Evolutionary conservation across 1,139 yeast genomes (phyloP).

Genomic region (Suhomyces coccinellae): DNA sequence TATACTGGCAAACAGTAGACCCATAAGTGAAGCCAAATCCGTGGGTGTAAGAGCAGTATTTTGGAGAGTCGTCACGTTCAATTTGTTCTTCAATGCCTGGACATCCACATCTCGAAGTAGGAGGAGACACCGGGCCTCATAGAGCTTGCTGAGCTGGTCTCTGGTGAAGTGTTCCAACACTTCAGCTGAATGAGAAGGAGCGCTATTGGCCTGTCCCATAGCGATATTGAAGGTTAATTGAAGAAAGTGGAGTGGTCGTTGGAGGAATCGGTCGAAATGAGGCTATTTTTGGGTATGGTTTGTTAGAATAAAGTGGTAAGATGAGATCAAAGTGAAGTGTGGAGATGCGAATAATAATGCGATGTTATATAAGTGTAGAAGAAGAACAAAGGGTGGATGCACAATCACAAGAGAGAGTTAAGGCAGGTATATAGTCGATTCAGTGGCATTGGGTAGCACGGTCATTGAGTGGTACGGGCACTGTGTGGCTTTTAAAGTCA

Average conservation of each 20-base stretch:
- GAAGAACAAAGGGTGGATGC: background rate
- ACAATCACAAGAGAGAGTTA: too few relatives aligned
- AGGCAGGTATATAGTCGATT: too few relatives aligned
- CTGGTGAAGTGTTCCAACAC: constrained; percentile 20
- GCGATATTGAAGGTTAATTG: background rate
- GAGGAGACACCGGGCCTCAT: constrained; percentile 21
- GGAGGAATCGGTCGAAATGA: background rate
- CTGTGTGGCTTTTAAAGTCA: too few relatives aligned
- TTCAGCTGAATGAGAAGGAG: constrained; percentile 7
- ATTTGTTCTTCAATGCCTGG: constrained; percentile 22
- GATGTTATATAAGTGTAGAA: background rate
- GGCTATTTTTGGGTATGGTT: background rate
- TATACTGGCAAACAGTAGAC: constrained; percentile 16
- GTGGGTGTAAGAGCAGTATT: constrained; percentile 22
- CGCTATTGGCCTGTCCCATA: constrained; percentile 27
- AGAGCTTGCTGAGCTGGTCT: constrained; percentile 22
- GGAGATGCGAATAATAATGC: background rate
- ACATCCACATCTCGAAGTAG: constrained; percentile 29
- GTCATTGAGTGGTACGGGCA: too few relatives aligned
- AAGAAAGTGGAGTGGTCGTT: background rate
- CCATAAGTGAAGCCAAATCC: constrained; percentile 26
- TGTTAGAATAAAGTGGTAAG: background rate
- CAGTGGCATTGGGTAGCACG: too few relatives aligned
- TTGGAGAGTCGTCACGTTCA: constrained; percentile 22
- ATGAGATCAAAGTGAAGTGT: background rate